A percentile compares a stretch with the other conserved stretches of the same genome.
These are phyloP conservation scores for Actinomortierella ambigua DNA, from an alignment of 371 early-diverging fungal species.

Conservation along the genomic window DNA sequence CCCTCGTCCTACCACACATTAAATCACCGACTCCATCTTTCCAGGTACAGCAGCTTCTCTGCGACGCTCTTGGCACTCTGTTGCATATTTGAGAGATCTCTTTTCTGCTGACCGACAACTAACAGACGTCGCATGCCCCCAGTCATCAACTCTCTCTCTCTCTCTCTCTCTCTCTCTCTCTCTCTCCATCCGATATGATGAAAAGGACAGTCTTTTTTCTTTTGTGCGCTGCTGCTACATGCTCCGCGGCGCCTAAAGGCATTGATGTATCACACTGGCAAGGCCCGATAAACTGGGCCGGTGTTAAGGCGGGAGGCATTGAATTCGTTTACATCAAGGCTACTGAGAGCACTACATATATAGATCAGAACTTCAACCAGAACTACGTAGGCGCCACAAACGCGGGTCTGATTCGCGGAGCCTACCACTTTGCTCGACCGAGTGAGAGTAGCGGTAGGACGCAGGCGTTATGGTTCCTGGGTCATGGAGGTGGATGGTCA, in stretches of 20 bases:
- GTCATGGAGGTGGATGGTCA: conserved; percentile 35
- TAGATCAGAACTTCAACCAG: conserved; percentile 10
- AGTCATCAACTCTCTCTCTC: neutral
- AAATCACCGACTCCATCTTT: too few relatives aligned
- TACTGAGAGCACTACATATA: conserved; percentile 26
- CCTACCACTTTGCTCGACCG: conserved; percentile 43
- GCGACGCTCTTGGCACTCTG: too few relatives aligned
- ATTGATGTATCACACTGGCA: conserved; percentile 22
- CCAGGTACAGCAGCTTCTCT: too few relatives aligned
- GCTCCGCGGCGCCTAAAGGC: conserved; percentile 10
- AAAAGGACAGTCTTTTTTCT: neutral
- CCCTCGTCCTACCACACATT: too few relatives aligned
- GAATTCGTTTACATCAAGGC: conserved; percentile 34
- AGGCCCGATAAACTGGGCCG: conserved; percentile 19
- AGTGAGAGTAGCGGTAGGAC: conserved; percentile 18
- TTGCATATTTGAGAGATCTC: too few relatives aligned
- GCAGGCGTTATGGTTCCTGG: conserved; percentile 29
- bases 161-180: neutral
- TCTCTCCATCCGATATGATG: too few relatives aligned
- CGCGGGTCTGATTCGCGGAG: conserved; percentile 26
- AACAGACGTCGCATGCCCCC: too few relatives aligned
- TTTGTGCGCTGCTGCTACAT: conserved; percentile 9
- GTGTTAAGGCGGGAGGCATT: conserved; percentile 13
- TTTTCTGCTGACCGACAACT: too few relatives aligned
- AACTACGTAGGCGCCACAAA: conserved; percentile 24